phyloP scores from a whole-genome alignment of 495 filamentous ascomycete genomes.

The Symbiotaphrina buchneri region DNA sequence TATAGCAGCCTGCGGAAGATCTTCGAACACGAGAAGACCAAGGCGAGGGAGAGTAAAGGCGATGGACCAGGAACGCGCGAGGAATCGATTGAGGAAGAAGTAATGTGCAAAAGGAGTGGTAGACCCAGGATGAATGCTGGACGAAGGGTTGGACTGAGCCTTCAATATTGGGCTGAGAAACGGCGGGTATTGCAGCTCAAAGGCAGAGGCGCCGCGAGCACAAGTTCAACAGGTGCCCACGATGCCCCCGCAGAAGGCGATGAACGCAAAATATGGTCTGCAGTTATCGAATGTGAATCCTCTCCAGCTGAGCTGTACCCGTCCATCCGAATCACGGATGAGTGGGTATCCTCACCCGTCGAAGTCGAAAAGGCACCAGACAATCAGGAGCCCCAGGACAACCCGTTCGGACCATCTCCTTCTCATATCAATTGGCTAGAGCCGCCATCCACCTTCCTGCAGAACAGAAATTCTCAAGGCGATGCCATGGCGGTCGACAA shows the following conservation, averaged over 20 bases:
- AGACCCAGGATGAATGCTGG: conserved; percentile 57
- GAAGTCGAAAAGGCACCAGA: conserved; percentile 13
- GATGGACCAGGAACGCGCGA: no score
- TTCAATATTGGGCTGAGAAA: conserved; percentile 72
- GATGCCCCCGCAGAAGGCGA: conserved; percentile 8
- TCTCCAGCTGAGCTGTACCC: conserved; percentile 24
- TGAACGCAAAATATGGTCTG: conserved; percentile 26
- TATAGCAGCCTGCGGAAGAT: conserved; percentile 38
- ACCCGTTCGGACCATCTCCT: conserved; percentile 15
- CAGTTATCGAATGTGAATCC: conserved; percentile 40
- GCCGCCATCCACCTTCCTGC: conserved; percentile 22
- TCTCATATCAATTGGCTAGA: conserved; percentile 41
- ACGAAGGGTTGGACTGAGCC: conserved; percentile 43
- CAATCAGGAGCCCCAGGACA: conserved; percentile 16
- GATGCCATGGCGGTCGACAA: conserved; percentile 3
- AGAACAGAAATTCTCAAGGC: no score
- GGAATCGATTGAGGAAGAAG: conserved; percentile 20
- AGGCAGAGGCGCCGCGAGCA: conserved; percentile 8
- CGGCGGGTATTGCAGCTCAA: conserved; percentile 20
- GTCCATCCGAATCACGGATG: conserved; percentile 36
- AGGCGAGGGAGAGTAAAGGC: conserved; percentile 25
- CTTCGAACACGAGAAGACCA: conserved; percentile 44
- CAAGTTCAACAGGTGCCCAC: no score
- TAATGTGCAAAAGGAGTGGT: conserved; percentile 46
- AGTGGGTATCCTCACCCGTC: conserved; percentile 39